Evolutionary conservation across 495 filamentous ascomycete genomes (phyloP).

Genomic region (Gamarada debralockiae): DNA sequence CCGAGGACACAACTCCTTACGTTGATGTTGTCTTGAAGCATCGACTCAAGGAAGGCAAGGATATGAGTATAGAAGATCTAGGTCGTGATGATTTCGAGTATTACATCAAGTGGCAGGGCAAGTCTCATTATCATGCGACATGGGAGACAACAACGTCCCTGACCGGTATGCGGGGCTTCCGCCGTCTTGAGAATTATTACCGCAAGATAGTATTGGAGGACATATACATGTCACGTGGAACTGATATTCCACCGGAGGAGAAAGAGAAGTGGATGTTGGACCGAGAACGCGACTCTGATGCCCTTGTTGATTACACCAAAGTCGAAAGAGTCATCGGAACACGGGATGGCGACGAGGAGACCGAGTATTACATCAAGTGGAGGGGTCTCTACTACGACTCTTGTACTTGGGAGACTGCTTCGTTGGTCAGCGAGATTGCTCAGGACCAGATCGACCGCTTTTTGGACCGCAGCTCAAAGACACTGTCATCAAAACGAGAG

Average conservation of each 20-base stretch:
- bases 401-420: conserved; percentile 88
- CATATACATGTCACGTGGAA: conserved; percentile 62
- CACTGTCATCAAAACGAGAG: conserved; percentile 68
- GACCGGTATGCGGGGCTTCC: conserved; percentile 65
- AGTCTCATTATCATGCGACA: conserved; percentile 90
- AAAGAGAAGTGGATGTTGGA: conserved; percentile 89
- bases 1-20: conserved; percentile 67
- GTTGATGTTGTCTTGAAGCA: conserved; percentile 91
- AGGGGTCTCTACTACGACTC: conserved; percentile 83
- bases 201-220: conserved; percentile 74
- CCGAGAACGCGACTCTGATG: conserved; percentile 79
- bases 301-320: conserved; percentile 77
- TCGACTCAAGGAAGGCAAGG: conserved; percentile 65
- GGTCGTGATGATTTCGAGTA: conserved; percentile 84
- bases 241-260: conserved; percentile 74
- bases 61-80: conserved; percentile 47
- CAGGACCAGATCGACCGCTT: conserved; percentile 89
- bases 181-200: conserved; percentile 91
- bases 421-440: conserved; percentile 68
- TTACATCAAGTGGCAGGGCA: conserved; percentile 95
- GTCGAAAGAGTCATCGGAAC: conserved; percentile 89
- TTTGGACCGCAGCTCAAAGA: conserved; percentile 70
- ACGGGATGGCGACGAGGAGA: conserved; percentile 67
- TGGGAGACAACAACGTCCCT: conserved; percentile 81
- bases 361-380: conserved; percentile 91